These are phyloP conservation scores for Mortierella hygrophila DNA, from an alignment of 192 early-diverging fungal genomes.

Conservation along the genomic window DNA sequence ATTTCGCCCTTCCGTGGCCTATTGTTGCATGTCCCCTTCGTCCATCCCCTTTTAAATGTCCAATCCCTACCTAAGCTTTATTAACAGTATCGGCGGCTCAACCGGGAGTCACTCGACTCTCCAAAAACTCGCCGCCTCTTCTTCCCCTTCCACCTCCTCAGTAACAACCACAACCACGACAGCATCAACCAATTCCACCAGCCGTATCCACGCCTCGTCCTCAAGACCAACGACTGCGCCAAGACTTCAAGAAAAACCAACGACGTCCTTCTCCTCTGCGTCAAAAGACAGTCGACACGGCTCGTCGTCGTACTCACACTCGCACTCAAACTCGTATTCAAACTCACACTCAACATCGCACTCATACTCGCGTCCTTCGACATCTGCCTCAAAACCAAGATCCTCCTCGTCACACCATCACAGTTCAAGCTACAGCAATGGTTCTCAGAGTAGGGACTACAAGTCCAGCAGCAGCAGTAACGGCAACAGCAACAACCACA, in stretches of 20 bases:
- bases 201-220: conserved; percentile 14
- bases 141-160: conserved; percentile 9
- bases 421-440: not conserved
- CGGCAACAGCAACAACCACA: not conserved
- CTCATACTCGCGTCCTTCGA: not conserved
- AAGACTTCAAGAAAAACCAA: not conserved
- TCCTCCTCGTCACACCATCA: conserved; percentile 11
- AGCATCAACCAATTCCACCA: not conserved
- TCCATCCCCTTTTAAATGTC: conserved; percentile 46
- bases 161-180: not conserved
- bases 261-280: not conserved
- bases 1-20: not conserved
- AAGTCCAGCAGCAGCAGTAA: conserved; percentile 1
- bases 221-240: not conserved
- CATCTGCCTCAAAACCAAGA: conserved; percentile 9
- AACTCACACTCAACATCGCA: not conserved
- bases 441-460: not conserved
- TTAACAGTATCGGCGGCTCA: conserved; percentile 49
- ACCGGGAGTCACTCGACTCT: conserved; percentile 51
- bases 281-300: conserved; percentile 15
- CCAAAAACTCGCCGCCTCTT: conserved; percentile 48
- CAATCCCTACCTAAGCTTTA: conserved; percentile 50
- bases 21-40: conserved; percentile 5
- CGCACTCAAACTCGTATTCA: not conserved
- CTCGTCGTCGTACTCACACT: not conserved